Base-by-base conservation (phyloP, 306 rosid species). In the Castanea mollissima region DNA sequence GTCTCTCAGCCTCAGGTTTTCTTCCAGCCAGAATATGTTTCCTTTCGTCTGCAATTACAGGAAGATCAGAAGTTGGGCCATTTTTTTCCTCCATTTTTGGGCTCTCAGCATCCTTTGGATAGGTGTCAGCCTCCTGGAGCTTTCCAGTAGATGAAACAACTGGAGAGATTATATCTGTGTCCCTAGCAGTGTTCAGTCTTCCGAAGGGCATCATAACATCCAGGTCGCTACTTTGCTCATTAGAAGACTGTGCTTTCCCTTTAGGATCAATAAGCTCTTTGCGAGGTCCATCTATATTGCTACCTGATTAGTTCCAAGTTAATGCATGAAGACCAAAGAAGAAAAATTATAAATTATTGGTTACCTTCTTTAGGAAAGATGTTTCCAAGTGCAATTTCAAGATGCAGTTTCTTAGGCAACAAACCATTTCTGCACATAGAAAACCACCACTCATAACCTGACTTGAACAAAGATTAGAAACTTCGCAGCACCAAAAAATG, bases 381-480 rank as follows among this genome's bases (percentile, higher is more conserved):
- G 69, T 85, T 85, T 77, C 99, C 99, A 11, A 96, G 91, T 12
- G 99, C 99, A 86, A 96, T 92, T 71, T 96, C 99, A 81, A 96
- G 99, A 88, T 96, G 99, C 83, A 93, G 85, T 86, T 93, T 90
- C 93, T 96, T 96, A 35, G 98, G 99, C 74, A 91, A 80, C 83
- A 96, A 82, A 83, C 96, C 91, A 88, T 93, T 96, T 89, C 99
- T 96, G 92, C 87, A 84, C 73, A 68, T 82, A 72, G 69, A 74
- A 84, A 68, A 81, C 52, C 52, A 73, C 75, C 16, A 31, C 71
- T 79, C 79, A 73, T 63, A 51, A 86, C 20, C 78, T 74, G 18
- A 81, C 84, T 35, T 74, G 70, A 69, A 71, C 73, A 65, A 69
- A 58, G 18, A 77, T 55, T 69, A 55, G 70, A 60, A 32, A 52